A percentile compares a stretch with the other conserved stretches of the same genome.
Evolutionary conservation across 2,329 filamentous ascomycete species (phyloP).

Genomic region (Sodiomyces alkalinus): DNA sequence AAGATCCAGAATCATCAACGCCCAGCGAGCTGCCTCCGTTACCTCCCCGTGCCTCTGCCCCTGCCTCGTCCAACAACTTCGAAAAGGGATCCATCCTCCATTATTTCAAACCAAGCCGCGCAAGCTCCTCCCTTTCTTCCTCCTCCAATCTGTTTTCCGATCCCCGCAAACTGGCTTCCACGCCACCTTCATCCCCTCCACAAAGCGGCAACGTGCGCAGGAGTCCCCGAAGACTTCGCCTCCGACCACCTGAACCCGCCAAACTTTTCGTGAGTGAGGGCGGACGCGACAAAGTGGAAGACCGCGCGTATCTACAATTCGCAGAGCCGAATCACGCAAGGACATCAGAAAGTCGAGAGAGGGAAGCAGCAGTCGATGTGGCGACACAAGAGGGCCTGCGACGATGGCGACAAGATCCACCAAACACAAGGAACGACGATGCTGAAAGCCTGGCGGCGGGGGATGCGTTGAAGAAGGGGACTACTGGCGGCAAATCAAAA

Average conservation of each 20-base stretch:
- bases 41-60: not conserved
- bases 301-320: not conserved
- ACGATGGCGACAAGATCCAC: not conserved
- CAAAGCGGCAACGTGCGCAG: conserved; percentile 2
- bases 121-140: conserved; percentile 3
- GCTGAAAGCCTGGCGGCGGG: not conserved
- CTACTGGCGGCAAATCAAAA: conserved; percentile 6
- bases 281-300: not conserved
- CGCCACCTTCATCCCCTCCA: conserved; percentile 11
- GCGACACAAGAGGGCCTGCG: too few species aligned
- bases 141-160: conserved; percentile 5
- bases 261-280: too few species aligned
- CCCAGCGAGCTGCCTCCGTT: conserved; percentile 1
- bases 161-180: conserved; percentile 6
- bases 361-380: not conserved
- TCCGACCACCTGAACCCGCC: conserved; percentile 3
- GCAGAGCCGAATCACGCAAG: not conserved
- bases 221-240: conserved; percentile 7
- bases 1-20: too few species aligned
- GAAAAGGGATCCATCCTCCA: conserved; percentile 22
- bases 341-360: not conserved
- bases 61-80: conserved; percentile 4
- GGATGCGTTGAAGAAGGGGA: not conserved
- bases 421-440: not conserved
- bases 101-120: conserved; percentile 21